A percentile compares a stretch with the other conserved stretches of the same genome.
These are phyloP conservation scores for Tuber melanosporum DNA, from an alignment of 495 filamentous ascomycete genomes.

Conservation along the genomic window DNA sequence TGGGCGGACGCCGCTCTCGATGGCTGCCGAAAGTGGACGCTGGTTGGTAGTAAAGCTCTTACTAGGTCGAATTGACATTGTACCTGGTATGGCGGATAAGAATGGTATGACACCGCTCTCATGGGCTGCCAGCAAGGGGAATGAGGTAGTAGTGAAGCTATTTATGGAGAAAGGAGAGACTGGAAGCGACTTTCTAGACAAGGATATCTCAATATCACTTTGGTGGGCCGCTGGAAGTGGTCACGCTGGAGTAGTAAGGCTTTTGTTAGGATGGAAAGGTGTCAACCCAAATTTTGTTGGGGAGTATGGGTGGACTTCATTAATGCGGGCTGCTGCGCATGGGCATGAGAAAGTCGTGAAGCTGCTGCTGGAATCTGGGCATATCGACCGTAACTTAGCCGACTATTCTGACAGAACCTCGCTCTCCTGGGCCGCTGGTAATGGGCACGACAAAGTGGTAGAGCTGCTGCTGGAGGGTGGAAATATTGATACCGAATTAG, in stretches of 20 bases:
- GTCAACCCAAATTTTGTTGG: neutral
- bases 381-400: neutral
- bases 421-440: neutral
- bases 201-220: slow-evolving; percentile 15
- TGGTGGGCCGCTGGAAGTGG: slow-evolving; percentile 27
- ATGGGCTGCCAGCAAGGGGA: slow-evolving; percentile 23
- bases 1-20: slow-evolving; percentile 26
- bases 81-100: slow-evolving; percentile 10
- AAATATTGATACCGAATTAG: neutral
- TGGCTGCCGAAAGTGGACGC: slow-evolving; percentile 23
- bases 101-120: slow-evolving; percentile 28
- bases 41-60: slow-evolving; percentile 26
- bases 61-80: slow-evolving; percentile 5
- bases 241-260: slow-evolving; percentile 4
- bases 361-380: slow-evolving; percentile 23
- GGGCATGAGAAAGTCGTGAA: slow-evolving; percentile 17
- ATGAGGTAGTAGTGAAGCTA: slow-evolving; percentile 27
- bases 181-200: slow-evolving; percentile 12
- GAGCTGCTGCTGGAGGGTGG: neutral
- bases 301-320: slow-evolving; percentile 5
- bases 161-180: slow-evolving; percentile 25
- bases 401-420: neutral
- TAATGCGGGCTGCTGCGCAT: slow-evolving; percentile 13
- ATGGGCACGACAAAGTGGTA: neutral
- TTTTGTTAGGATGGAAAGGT: slow-evolving; percentile 16